Conservation (phyloP, 2,329 filamentous ascomycete species). For the Aspergillus quadrilineatus region DNA sequence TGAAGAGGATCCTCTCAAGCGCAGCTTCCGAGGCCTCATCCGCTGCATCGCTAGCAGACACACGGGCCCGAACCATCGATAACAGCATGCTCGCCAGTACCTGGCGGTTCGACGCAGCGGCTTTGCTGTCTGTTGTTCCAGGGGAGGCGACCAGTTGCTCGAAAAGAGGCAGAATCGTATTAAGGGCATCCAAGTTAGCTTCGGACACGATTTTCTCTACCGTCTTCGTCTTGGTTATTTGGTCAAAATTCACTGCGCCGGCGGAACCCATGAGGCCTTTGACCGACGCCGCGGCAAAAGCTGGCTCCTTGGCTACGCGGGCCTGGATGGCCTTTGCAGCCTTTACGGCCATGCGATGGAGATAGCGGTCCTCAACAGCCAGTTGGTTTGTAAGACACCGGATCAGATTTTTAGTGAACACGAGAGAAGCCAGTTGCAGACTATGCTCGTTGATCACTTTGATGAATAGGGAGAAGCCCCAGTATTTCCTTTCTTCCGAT, state of each 20-base stretch:
- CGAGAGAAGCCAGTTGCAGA: slow-evolving; percentile 50
- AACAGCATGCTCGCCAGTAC: slow-evolving; percentile 54
- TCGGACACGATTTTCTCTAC: slow-evolving; percentile 70
- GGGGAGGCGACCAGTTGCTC: slow-evolving; percentile 49
- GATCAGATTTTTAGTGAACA: slow-evolving; percentile 84
- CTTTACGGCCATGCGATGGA: slow-evolving; percentile 76
- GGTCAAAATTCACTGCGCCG: slow-evolving; percentile 78
- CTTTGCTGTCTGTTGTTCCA: slow-evolving; percentile 45
- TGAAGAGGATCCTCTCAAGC: slow-evolving; percentile 46
- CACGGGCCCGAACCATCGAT: slow-evolving; percentile 47
- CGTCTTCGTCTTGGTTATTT: slow-evolving; percentile 80
- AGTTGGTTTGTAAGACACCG: slow-evolving; percentile 80
- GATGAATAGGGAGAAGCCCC: slow-evolving; percentile 84
- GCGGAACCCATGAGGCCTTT: slow-evolving; percentile 67
- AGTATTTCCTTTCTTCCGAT: slow-evolving; percentile 85
- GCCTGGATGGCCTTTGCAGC: slow-evolving; percentile 69
- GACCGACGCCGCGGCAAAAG: slow-evolving; percentile 61
- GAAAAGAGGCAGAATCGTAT: slow-evolving; percentile 56
- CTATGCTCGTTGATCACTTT: slow-evolving; percentile 63
- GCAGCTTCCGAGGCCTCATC: slow-evolving; percentile 41
- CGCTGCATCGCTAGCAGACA: slow-evolving; percentile 29
- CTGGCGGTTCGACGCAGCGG: slow-evolving; percentile 48
- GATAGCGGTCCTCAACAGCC: slow-evolving; percentile 71
- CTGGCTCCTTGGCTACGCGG: slow-evolving; percentile 61
- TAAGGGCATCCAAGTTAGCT: slow-evolving; percentile 52